Evolutionary conservation across 257 asterid species (phyloP).

Genomic region (Echium plantagineum): DNA sequence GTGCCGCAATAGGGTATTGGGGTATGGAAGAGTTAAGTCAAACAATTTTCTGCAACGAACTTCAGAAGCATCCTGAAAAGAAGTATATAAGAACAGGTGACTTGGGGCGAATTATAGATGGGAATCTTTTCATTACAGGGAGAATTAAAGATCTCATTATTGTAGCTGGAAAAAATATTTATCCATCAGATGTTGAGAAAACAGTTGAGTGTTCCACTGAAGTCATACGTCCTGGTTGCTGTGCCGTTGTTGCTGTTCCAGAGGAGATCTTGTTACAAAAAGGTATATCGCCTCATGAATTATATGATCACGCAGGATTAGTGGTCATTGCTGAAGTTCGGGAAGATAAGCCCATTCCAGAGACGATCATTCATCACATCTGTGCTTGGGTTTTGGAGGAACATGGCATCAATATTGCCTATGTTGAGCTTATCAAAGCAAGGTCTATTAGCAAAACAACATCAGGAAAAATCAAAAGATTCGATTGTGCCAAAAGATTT

Average conservation of each 20-base stretch:
- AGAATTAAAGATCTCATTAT: constrained; percentile 56
- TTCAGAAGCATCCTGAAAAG: constrained; percentile 20
- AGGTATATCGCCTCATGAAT: constrained; percentile 33
- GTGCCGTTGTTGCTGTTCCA: constrained; percentile 55
- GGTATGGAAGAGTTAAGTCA: constrained; percentile 35
- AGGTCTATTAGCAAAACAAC: constrained; percentile 56
- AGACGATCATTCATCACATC: constrained; percentile 25
- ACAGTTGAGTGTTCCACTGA: constrained; percentile 49
- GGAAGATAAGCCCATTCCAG: constrained; percentile 20
- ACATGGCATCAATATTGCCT: constrained; percentile 41
- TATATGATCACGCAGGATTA: constrained; percentile 43
- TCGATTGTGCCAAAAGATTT: constrained; percentile 44
- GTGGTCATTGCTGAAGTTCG: constrained; percentile 54
- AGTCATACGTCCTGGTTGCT: constrained; percentile 56
- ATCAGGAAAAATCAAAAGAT: constrained; percentile 60
- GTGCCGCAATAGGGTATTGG: constrained; percentile 65
- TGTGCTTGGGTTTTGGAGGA: constrained; percentile 44
- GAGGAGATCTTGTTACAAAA: constrained; percentile 35
- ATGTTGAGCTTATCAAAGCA: constrained; percentile 35
- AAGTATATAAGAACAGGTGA: constrained; percentile 45
- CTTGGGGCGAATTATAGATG: constrained; percentile 45
- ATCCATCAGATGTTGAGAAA: constrained; percentile 53
- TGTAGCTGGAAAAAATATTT: constrained; percentile 49
- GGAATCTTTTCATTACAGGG: constrained; percentile 46
- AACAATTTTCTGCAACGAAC: constrained; percentile 32